A percentile compares a stretch with the other conserved stretches of the same genome.
Conservation (phyloP, 306 rosid species). For the Herpetospermum pedunculosum region DNA sequence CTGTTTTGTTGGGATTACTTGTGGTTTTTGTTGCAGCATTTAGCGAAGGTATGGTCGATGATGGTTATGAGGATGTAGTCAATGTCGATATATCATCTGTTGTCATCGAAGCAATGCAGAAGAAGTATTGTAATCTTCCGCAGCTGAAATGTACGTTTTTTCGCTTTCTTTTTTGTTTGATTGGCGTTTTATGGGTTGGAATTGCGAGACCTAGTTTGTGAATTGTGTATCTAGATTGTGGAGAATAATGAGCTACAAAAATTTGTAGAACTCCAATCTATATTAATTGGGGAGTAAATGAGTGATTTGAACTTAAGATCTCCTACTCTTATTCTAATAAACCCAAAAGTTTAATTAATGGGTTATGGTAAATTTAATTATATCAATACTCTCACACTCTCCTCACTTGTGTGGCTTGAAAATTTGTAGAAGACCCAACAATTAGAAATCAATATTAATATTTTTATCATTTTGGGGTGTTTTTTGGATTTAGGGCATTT, state of each 20-base stretch:
- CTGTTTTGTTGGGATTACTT: not conserved
- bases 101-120: slow-evolving; percentile 63
- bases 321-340: no score
- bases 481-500: no score
- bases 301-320: no score
- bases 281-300: no score
- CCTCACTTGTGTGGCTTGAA: no score
- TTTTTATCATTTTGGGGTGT: no score
- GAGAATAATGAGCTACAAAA: not conserved
- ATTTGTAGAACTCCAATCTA: no score
- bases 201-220: not conserved
- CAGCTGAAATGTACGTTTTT: slow-evolving; percentile 44
- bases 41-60: slow-evolving; percentile 66
- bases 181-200: not conserved
- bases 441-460: no score
- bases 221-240: not conserved
- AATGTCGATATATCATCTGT: slow-evolving; percentile 71
- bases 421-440: no score
- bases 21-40: slow-evolving; percentile 31
- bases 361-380: no score
- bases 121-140: slow-evolving; percentile 34
- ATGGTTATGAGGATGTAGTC: slow-evolving; percentile 61
- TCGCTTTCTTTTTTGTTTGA: not conserved
- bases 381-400: no score
- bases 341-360: no score